Percentiles rank a stretch among this genome's conserved stretches.
Evolutionary conservation across 768 basidiomycete species (phyloP).

Genomic region (Lactarius vividus): DNA sequence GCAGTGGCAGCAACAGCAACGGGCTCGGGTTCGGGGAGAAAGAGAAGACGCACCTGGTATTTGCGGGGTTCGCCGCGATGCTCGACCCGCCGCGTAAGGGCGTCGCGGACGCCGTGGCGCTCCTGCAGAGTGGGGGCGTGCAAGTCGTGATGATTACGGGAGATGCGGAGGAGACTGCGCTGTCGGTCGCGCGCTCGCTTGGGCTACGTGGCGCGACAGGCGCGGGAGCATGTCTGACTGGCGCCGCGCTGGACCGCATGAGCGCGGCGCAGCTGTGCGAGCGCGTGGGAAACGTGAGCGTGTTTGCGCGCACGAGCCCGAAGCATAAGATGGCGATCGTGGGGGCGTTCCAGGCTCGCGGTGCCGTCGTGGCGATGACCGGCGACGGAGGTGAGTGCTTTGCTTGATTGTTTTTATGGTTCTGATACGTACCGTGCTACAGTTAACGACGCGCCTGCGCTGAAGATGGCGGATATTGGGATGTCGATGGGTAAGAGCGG

Average conservation of each 20-base stretch:
- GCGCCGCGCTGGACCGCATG: conserved; percentile 74
- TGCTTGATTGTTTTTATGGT: conserved; percentile 8
- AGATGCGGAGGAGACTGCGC: conserved; percentile 86
- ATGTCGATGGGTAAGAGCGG: conserved; percentile 98
- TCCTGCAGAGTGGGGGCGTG: conserved; percentile 81
- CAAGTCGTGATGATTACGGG: conserved; percentile 99
- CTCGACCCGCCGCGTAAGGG: conserved; percentile 91
- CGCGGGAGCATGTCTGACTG: conserved; percentile 41
- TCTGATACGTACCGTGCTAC: background rate
- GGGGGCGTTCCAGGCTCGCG: conserved; percentile 86
- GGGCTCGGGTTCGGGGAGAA: conserved; percentile 32
- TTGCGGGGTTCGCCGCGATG: conserved; percentile 95
- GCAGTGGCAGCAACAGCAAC: background rate
- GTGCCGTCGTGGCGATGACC: conserved; percentile 94
- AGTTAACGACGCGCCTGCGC: conserved; percentile 95
- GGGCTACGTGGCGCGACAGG: conserved; percentile 66
- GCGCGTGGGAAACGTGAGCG: conserved; percentile 73
- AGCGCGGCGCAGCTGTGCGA: conserved; percentile 78
- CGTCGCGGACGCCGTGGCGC: conserved; percentile 83
- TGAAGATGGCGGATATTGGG: conserved; percentile 98
- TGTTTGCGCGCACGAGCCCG: conserved; percentile 95
- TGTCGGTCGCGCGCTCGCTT: conserved; percentile 83
- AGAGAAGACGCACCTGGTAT: conserved; percentile 58
- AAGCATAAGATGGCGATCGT: conserved; percentile 98
- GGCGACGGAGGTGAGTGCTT: conserved; percentile 82